phyloP scores from a whole-genome alignment of 306 rosid species.

The Cucurbita moschata region DNA sequence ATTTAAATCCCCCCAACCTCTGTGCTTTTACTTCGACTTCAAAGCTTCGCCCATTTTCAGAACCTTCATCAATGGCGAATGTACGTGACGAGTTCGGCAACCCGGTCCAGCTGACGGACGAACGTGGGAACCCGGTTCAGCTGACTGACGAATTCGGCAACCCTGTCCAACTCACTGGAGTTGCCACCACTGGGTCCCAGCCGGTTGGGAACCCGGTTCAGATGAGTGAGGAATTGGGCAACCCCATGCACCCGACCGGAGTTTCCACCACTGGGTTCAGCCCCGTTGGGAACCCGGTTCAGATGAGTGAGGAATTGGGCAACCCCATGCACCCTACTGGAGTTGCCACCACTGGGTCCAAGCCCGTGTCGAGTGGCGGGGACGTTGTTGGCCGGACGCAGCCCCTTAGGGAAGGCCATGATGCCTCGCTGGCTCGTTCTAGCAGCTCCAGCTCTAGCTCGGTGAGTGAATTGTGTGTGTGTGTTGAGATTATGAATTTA shows the following conservation, averaged over 20 bases:
- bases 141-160: constrained; percentile 1
- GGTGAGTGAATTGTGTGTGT: constrained; percentile 8
- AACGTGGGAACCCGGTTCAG: constrained; percentile 42
- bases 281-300: constrained; percentile 35
- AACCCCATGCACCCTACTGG: constrained; percentile 4
- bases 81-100: constrained; percentile 47
- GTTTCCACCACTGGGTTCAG: constrained; percentile 4
- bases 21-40: not conserved
- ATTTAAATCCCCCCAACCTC: not conserved
- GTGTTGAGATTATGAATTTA: too few relatives aligned
- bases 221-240: not conserved
- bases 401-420: not conserved
- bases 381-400: not conserved
- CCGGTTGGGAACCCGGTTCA: constrained; percentile 37
- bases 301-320: not conserved
- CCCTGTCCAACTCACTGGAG: constrained; percentile 31
- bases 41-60: too few relatives aligned
- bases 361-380: not conserved
- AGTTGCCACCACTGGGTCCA: constrained; percentile 6
- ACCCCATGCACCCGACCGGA: constrained; percentile 29
- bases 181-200: constrained; percentile 8
- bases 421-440: not conserved
- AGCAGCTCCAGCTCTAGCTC: constrained; percentile 49
- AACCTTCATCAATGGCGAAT: constrained; percentile 27
- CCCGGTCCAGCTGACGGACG: constrained; percentile 45